Evolutionary conservation across 2,329 filamentous ascomycete species (phyloP).

Genomic region (Colletotrichum shisoi): DNA sequence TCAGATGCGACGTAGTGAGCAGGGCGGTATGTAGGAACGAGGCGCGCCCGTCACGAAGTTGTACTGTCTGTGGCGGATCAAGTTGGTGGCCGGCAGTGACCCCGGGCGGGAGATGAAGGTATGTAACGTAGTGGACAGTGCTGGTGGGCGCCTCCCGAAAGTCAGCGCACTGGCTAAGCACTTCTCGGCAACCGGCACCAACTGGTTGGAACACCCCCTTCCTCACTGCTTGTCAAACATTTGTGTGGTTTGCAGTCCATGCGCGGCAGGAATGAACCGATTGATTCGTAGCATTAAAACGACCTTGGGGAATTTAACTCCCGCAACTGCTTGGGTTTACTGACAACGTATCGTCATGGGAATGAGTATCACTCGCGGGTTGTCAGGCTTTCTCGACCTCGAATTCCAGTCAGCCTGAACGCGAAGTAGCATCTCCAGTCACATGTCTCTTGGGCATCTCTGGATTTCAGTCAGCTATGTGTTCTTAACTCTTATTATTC

Average conservation of each 20-base stretch:
- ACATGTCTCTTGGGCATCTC: background rate
- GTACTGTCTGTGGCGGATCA: background rate
- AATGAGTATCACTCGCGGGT: background rate
- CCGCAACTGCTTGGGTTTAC: too few relatives aligned
- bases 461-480: background rate
- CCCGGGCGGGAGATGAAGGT: background rate
- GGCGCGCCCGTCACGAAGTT: background rate
- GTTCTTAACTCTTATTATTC: too few relatives aligned
- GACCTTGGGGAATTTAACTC: too few relatives aligned
- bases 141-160: too few relatives aligned
- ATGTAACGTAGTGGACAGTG: too few relatives aligned
- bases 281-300: background rate
- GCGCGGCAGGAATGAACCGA: background rate
- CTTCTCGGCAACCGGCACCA: conserved; percentile 1
- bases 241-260: background rate
- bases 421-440: background rate
- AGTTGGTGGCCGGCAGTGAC: too few relatives aligned
- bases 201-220: background rate
- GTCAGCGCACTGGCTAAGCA: background rate
- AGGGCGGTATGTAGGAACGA: too few relatives aligned
- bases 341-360: too few relatives aligned
- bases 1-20: background rate
- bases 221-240: too few relatives aligned
- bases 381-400: background rate
- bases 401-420: background rate